Conservation (phyloP, 2,329 filamentous ascomycete genomes). For the Colletotrichum sp. region DNA sequence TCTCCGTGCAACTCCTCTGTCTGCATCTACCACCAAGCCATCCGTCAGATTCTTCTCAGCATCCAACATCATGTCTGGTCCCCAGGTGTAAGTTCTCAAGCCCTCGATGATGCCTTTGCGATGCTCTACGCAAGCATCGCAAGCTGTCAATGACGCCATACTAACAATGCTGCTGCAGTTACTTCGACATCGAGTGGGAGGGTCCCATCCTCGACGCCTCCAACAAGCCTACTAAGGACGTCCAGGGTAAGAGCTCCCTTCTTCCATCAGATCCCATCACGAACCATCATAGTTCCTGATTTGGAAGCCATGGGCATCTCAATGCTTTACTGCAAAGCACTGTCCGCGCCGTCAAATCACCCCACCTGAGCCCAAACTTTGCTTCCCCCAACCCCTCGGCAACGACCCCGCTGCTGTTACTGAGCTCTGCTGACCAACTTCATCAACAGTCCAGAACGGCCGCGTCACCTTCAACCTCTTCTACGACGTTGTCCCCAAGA, state of each 20-base stretch:
- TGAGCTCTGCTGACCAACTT: constrained; percentile 15
- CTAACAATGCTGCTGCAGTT: constrained; percentile 45
- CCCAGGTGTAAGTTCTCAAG: constrained; percentile 66
- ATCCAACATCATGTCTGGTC: constrained; percentile 72
- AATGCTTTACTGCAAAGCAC: neutral
- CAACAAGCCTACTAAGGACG: constrained; percentile 55
- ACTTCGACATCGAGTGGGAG: constrained; percentile 76
- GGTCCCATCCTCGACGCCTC: constrained; percentile 72
- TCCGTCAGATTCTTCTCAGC: constrained; percentile 56
- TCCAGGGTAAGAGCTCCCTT: constrained; percentile 60
- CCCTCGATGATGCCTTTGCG: neutral
- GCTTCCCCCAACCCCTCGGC: neutral
- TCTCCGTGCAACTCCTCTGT: constrained; percentile 18
- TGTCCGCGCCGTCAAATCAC: neutral
- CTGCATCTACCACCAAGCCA: constrained; percentile 24
- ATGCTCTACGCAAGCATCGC: neutral
- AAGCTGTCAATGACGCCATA: constrained; percentile 18
- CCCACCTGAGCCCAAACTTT: constrained; percentile 6
- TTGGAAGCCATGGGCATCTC: neutral
- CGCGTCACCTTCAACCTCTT: constrained; percentile 91
- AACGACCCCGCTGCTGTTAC: neutral
- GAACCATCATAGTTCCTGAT: neutral
- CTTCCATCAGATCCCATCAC: constrained; percentile 21
- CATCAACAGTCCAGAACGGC: constrained; percentile 67
- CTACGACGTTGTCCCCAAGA: constrained; percentile 87